phyloP scores from a whole-genome alignment of 768 basidiomycete genomes.

The Pisolithus marmoratus region DNA sequence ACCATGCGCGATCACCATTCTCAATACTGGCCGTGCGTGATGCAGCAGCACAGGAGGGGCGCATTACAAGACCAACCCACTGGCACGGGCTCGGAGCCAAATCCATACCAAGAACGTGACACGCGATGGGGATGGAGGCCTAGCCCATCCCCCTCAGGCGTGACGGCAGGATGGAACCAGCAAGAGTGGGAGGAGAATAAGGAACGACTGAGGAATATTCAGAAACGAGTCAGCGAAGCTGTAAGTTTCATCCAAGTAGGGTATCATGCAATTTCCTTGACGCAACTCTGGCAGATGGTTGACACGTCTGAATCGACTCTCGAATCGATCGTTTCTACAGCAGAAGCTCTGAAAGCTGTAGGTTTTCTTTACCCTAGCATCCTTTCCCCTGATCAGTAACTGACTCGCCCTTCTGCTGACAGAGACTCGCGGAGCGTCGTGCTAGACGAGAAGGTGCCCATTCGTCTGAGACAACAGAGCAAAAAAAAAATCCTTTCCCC shows the following conservation, averaged over 20 bases:
- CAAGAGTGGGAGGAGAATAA: constrained; percentile 44
- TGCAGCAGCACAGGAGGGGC: constrained; percentile 17
- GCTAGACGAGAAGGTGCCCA: constrained; percentile 14
- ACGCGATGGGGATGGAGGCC: constrained; percentile 5
- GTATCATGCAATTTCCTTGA: not conserved
- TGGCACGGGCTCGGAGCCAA: constrained; percentile 1
- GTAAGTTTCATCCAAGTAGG: constrained; percentile 27
- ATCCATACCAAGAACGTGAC: constrained; percentile 2
- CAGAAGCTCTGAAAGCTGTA: constrained; percentile 57
- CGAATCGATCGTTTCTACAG: constrained; percentile 49
- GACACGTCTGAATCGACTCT: constrained; percentile 67
- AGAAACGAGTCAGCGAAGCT: constrained; percentile 45
- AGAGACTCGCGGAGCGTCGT: constrained; percentile 30
- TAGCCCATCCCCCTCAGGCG: constrained; percentile 2
- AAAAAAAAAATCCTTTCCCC: constrained; percentile 29
- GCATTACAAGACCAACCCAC: constrained; percentile 10
- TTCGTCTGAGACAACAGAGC: not conserved
- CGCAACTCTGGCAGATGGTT: constrained; percentile 34
- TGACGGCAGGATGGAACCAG: constrained; percentile 19
- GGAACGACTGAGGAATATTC: constrained; percentile 39
- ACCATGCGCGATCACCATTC: constrained; percentile 38
- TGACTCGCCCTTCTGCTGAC: not conserved
- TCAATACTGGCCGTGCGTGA: constrained; percentile 26
- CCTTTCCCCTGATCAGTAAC: not conserved
- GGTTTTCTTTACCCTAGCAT: constrained; percentile 18